These are phyloP conservation scores for Lactifluus pinguis DNA, from an alignment of 768 basidiomycete genomes.

Conservation along the genomic window DNA sequence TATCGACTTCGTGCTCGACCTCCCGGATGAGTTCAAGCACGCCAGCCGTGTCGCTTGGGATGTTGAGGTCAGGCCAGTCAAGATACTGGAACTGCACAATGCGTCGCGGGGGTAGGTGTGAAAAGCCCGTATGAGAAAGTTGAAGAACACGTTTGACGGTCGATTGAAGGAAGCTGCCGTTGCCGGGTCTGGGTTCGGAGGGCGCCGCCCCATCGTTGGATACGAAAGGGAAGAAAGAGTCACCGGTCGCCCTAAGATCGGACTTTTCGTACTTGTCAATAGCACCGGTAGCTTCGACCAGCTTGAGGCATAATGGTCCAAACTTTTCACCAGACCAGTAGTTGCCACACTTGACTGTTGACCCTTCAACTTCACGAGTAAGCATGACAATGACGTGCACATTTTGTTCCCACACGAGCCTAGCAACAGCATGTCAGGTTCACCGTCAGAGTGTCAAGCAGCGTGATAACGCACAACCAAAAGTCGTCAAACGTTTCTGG, in stretches of 20 bases:
- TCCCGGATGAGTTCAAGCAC: conserved; percentile 66
- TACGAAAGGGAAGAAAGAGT: conserved; percentile 28
- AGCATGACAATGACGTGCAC: conserved; percentile 96
- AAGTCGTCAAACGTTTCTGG: conserved; percentile 87
- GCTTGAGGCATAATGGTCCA: conserved; percentile 59
- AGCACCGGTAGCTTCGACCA: conserved; percentile 39
- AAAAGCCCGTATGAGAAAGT: conserved; percentile 53
- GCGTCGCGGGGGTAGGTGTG: conserved; percentile 48
- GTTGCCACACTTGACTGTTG: conserved; percentile 80
- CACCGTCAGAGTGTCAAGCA: neutral
- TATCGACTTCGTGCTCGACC: conserved; percentile 38
- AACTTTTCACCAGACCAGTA: conserved; percentile 75
- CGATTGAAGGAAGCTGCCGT: conserved; percentile 22
- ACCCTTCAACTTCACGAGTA: conserved; percentile 83
- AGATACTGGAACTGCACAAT: conserved; percentile 88
- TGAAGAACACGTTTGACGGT: conserved; percentile 58
- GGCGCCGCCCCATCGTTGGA: neutral
- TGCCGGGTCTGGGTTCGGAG: neutral
- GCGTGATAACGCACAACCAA: conserved; percentile 69
- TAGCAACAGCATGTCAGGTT: conserved; percentile 23
- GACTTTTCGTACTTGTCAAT: conserved; percentile 28
- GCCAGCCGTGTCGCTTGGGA: conserved; percentile 74
- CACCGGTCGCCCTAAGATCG: conserved; percentile 19
- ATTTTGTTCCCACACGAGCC: conserved; percentile 89
- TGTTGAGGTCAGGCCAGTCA: conserved; percentile 95